Percentiles rank a stretch among this genome's conserved stretches.
Conservation (phyloP, 129 eudicot genomes). For the Logfia minima region DNA sequence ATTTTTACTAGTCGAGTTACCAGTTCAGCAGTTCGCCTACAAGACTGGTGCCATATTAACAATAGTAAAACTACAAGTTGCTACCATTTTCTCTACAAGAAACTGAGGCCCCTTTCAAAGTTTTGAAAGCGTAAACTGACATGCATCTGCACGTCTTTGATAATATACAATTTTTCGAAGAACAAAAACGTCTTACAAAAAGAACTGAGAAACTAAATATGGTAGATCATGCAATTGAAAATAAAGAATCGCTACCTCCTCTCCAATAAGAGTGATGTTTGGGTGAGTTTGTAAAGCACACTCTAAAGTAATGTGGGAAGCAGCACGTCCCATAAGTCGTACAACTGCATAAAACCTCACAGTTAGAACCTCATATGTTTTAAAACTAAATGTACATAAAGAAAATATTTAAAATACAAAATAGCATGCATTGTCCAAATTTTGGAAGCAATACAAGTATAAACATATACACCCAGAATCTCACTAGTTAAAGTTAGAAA, state of each 20-base stretch:
- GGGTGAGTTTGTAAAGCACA: slow-evolving; percentile 99
- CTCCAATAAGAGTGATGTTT: slow-evolving; percentile 94
- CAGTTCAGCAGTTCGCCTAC: too few species aligned
- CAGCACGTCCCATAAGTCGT: slow-evolving; percentile 99
- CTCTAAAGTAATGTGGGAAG: slow-evolving; percentile 96
- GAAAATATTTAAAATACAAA: not conserved
- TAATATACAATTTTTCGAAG: not conserved
- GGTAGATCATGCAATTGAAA: not conserved
- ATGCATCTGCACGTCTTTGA: not conserved
- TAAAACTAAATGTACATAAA: slow-evolving; percentile 1
- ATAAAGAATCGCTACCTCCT: slow-evolving; percentile 58
- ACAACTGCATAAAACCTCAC: slow-evolving; percentile 63
- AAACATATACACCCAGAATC: slow-evolving; percentile 4
- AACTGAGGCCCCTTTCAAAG: not conserved
- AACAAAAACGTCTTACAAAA: not conserved
- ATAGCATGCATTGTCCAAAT: not conserved
- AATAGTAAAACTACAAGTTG: too few species aligned
- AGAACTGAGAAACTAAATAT: not conserved
- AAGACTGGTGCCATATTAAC: too few species aligned
- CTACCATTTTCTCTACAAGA: not conserved
- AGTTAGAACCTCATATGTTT: not conserved
- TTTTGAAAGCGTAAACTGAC: not conserved
- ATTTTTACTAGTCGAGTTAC: too few species aligned
- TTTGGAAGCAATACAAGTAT: not conserved
- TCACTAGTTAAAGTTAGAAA: not conserved